These are phyloP conservation scores for Phytopythium aichiense DNA, from an alignment of 352 stramenopile genomes.

Conservation along the genomic window DNA sequence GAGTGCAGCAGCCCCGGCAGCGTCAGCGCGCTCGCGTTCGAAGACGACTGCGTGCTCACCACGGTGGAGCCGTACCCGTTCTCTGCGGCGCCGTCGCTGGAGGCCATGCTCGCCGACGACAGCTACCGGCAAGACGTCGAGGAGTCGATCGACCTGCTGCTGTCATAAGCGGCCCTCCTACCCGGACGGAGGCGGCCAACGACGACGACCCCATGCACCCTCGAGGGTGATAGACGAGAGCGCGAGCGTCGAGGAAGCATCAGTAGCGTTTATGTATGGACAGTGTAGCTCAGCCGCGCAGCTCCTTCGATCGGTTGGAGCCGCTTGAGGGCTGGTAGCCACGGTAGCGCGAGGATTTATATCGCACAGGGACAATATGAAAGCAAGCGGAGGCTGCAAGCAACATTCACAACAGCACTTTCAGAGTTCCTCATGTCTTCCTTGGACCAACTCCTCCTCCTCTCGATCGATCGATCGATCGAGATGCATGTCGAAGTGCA, in stretches of 20 bases:
- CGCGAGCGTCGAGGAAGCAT: conserved; percentile 2
- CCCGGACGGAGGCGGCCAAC: conserved; percentile 2
- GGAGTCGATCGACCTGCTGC: conserved; percentile 46
- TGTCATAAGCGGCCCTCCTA: conserved; percentile 30
- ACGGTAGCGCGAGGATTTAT: not conserved
- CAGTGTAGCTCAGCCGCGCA: conserved; percentile 2
- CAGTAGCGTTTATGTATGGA: conserved; percentile 3
- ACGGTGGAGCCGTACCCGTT: conserved; percentile 51
- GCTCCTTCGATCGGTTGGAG: not conserved
- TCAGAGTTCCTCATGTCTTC: no score
- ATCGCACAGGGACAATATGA: conserved; percentile 4
- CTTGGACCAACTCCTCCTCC: no score
- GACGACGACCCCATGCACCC: conserved; percentile 9
- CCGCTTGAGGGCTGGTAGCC: conserved; percentile 2
- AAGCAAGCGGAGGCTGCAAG: not conserved
- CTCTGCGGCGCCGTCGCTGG: conserved; percentile 29
- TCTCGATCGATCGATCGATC: no score
- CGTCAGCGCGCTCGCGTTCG: conserved; percentile 25
- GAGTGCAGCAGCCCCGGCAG: conserved; percentile 24
- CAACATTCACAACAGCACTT: not conserved
- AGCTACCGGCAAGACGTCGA: conserved; percentile 53
- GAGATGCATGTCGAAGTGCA: no score
- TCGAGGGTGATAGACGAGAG: conserved; percentile 10
- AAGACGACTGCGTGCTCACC: conserved; percentile 19
- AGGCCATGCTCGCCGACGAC: conserved; percentile 37